These are phyloP conservation scores for Boletus rex-veris DNA, from an alignment of 768 basidiomycete species.

Conservation along the genomic window DNA sequence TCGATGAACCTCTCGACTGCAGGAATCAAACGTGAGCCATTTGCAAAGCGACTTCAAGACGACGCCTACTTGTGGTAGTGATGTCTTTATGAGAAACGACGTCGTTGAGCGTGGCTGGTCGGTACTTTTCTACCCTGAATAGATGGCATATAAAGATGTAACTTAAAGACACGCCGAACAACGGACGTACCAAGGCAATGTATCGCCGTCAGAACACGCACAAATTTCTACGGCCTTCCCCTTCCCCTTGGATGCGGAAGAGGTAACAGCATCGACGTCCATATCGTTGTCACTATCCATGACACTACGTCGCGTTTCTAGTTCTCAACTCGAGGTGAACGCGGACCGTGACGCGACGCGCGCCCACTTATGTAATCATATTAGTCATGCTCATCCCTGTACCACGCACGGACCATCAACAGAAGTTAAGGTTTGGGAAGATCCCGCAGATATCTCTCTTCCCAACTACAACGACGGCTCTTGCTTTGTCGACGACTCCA, in stretches of 20 bases:
- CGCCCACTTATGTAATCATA: slow-evolving; percentile 8
- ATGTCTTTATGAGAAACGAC: slow-evolving; percentile 98
- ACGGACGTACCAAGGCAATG: slow-evolving; percentile 73
- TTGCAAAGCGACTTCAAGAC: background rate
- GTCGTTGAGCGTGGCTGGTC: slow-evolving; percentile 87
- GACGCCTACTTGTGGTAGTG: slow-evolving; percentile 73
- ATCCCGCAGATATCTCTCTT: slow-evolving; percentile 14
- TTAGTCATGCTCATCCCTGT: slow-evolving; percentile 15
- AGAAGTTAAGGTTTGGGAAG: slow-evolving; percentile 30
- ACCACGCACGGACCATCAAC: slow-evolving; percentile 47
- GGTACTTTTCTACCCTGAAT: slow-evolving; percentile 94
- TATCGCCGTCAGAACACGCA: slow-evolving; percentile 52
- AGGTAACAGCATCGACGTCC: slow-evolving; percentile 39
- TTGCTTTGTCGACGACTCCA: slow-evolving; percentile 94
- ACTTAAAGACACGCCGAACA: background rate
- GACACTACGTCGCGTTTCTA: background rate
- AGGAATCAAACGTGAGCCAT: slow-evolving; percentile 5
- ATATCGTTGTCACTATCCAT: slow-evolving; percentile 60
- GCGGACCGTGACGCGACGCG: slow-evolving; percentile 20
- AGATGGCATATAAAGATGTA: background rate
- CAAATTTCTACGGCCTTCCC: slow-evolving; percentile 53
- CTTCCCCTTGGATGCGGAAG: slow-evolving; percentile 57
- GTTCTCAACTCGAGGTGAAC: background rate
- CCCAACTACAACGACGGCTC: slow-evolving; percentile 38
- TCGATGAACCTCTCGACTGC: slow-evolving; percentile 96